Evolutionary conservation across 768 basidiomycete species (phyloP).

Genomic region (Xanthoconium purpureum): DNA sequence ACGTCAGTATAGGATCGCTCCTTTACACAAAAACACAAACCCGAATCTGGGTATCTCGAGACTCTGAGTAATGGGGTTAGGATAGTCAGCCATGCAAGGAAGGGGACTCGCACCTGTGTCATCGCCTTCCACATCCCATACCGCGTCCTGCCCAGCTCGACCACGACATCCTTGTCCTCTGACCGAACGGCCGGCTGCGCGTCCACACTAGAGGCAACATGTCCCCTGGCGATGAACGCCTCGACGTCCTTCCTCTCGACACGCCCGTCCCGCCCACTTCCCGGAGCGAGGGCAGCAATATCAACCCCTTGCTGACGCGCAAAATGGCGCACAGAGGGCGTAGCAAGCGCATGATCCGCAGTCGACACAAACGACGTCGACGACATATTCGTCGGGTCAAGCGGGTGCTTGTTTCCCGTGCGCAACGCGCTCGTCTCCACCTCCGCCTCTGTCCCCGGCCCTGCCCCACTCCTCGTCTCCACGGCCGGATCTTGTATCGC

Average conservation of each 20-base stretch:
- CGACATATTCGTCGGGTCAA: slow-evolving; percentile 53
- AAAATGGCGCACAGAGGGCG: slow-evolving; percentile 76
- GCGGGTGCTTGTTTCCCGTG: slow-evolving; percentile 45
- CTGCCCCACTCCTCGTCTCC: background rate
- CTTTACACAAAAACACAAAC: slow-evolving; percentile 32
- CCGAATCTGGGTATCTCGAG: slow-evolving; percentile 86
- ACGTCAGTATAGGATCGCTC: background rate
- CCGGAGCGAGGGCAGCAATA: slow-evolving; percentile 52
- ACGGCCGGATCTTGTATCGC: slow-evolving; percentile 16
- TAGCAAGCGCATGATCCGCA: slow-evolving; percentile 51
- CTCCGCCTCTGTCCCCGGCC: background rate
- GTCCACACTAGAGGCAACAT: slow-evolving; percentile 1
- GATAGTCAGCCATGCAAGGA: background rate
- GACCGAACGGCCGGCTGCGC: background rate
- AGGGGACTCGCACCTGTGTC: slow-evolving; percentile 54
- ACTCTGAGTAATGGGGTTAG: slow-evolving; percentile 45
- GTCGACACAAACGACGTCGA: slow-evolving; percentile 13
- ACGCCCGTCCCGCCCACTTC: slow-evolving; percentile 72
- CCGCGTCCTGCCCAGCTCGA: slow-evolving; percentile 74
- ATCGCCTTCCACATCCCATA: slow-evolving; percentile 90
- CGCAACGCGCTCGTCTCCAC: background rate
- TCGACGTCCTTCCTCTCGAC: slow-evolving; percentile 76
- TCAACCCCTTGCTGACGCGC: slow-evolving; percentile 67
- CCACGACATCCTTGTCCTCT: slow-evolving; percentile 46
- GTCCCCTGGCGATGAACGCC: slow-evolving; percentile 41